phyloP scores from a whole-genome alignment of 768 basidiomycete species.

The Serendipita indica region DNA sequence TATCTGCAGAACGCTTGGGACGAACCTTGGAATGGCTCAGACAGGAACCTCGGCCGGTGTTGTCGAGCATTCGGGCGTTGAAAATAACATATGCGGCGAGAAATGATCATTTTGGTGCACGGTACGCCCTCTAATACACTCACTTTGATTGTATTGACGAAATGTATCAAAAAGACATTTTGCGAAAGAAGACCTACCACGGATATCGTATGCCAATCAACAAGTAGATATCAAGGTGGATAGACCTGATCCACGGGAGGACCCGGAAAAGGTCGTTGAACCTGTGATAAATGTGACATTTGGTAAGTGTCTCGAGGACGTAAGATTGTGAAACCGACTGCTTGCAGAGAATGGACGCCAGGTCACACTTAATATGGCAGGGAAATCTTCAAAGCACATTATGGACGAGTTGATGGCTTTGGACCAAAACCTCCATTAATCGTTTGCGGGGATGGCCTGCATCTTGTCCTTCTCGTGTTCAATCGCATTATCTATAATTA shows the following conservation, averaged over 20 bases:
- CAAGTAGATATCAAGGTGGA: background rate
- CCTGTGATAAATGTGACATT: background rate
- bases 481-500: background rate
- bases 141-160: background rate
- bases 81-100: background rate
- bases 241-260: background rate
- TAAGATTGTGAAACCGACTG: background rate
- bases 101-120: conserved; percentile 3
- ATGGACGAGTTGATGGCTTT: background rate
- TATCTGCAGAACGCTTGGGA: background rate
- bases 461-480: background rate
- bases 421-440: background rate
- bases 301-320: background rate
- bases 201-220: conserved; percentile 7
- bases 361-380: background rate
- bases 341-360: background rate
- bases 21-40: background rate
- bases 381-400: conserved; percentile 1
- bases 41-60: background rate
- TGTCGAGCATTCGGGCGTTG: background rate
- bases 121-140: background rate
- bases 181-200: conserved; percentile 3
- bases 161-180: background rate
- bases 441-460: background rate
- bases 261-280: background rate